Evolutionary conservation across 371 early-diverging fungal species (phyloP).

Genomic region (Circinella umbellata): DNA sequence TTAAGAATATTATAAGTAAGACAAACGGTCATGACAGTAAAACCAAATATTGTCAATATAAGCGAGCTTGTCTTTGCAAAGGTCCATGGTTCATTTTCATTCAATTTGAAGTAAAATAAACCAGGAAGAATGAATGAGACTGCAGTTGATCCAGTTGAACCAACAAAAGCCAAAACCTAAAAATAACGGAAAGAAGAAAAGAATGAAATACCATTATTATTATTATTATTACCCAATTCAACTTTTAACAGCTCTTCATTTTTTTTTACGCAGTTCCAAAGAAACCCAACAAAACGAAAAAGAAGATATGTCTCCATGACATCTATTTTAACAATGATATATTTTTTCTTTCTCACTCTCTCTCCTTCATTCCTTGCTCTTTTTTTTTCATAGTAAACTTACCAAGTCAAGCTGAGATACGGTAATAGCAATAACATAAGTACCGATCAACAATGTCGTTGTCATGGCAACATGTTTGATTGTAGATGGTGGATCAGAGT

Average conservation of each 20-base stretch:
- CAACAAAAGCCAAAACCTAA: constrained; percentile 84
- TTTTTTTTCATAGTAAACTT: background rate
- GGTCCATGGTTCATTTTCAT: constrained; percentile 51
- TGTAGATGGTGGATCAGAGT: constrained; percentile 19
- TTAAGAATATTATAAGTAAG: constrained; percentile 49
- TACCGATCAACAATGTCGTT: constrained; percentile 56
- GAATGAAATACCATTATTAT: no score
- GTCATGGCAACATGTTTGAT: constrained; percentile 64
- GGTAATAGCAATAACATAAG: constrained; percentile 68
- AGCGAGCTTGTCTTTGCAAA: constrained; percentile 40
- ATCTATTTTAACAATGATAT: no score
- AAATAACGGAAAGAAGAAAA: constrained; percentile 4
- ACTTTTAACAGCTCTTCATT: no score
- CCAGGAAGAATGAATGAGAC: constrained; percentile 97
- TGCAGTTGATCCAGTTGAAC: constrained; percentile 93
- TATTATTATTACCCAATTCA: no score
- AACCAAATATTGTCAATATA: constrained; percentile 51
- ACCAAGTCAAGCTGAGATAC: constrained; percentile 74
- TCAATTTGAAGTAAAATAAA: constrained; percentile 83
- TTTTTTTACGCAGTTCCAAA: no score
- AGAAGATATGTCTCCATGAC: no score
- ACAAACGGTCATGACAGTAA: constrained; percentile 54
- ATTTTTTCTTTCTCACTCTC: background rate
- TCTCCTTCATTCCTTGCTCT: background rate
- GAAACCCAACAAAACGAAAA: no score